Conservation (phyloP, 2,329 filamentous ascomycete genomes). For the Curvularia sp. region DNA sequence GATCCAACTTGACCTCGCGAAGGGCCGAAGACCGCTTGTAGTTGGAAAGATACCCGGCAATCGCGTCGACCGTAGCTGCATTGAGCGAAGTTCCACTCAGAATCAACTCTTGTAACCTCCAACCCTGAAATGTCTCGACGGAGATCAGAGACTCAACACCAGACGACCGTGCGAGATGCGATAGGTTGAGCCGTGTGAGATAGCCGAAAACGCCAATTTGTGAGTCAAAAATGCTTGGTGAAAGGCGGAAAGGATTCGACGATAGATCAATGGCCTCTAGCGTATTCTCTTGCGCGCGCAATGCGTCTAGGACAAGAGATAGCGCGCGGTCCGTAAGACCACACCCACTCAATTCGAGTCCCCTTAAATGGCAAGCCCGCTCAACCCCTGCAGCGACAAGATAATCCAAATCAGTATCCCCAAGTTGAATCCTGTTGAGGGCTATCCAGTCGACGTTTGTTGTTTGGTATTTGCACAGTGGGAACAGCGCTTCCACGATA, state of each 20-base stretch:
- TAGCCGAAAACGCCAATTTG: slow-evolving; percentile 72
- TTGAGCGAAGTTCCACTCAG: slow-evolving; percentile 70
- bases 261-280: slow-evolving; percentile 73
- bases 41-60: slow-evolving; percentile 68
- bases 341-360: slow-evolving; percentile 71
- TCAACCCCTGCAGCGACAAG: slow-evolving; percentile 73
- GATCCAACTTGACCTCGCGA: slow-evolving; percentile 68
- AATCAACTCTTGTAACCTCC: slow-evolving; percentile 71
- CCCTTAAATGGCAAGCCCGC: slow-evolving; percentile 68
- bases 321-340: slow-evolving; percentile 65
- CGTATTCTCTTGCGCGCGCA: slow-evolving; percentile 70
- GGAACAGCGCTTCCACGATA: slow-evolving; percentile 73
- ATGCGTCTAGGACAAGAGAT: slow-evolving; percentile 68
- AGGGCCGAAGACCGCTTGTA: slow-evolving; percentile 65
- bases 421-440: slow-evolving; percentile 72
- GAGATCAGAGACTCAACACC: slow-evolving; percentile 69
- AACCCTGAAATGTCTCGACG: slow-evolving; percentile 70
- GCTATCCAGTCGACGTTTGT: slow-evolving; percentile 76
- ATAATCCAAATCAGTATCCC: slow-evolving; percentile 73
- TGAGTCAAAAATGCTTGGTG: slow-evolving; percentile 69
- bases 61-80: slow-evolving; percentile 68
- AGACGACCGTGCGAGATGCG: slow-evolving; percentile 69
- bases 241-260: slow-evolving; percentile 69
- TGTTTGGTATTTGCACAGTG: slow-evolving; percentile 69
- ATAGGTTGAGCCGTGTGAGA: slow-evolving; percentile 71